These are phyloP conservation scores for Nyssa sinensis DNA, from an alignment of 148 eudicot species.

Conservation along the genomic window DNA sequence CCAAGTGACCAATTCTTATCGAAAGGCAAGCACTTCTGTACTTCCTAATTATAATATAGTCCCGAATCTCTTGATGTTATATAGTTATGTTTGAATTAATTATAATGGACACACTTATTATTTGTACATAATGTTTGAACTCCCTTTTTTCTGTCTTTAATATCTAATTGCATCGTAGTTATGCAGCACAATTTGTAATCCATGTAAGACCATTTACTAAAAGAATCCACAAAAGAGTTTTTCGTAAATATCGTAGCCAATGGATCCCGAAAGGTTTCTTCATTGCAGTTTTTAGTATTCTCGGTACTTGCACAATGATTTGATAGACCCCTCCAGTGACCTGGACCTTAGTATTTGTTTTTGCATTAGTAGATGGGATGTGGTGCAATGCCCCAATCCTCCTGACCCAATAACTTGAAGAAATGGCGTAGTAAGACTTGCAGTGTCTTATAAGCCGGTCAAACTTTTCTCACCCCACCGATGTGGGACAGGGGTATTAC, in stretches of 20 bases:
- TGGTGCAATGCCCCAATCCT: too few species aligned
- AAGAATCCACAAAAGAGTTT: not conserved
- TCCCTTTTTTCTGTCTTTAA: not conserved
- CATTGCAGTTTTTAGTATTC: not conserved
- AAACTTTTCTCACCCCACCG: too few species aligned
- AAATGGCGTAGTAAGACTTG: too few species aligned
- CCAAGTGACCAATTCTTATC: constrained; percentile 78
- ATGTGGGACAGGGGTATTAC: too few species aligned
- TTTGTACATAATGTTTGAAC: not conserved
- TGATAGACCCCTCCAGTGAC: not conserved
- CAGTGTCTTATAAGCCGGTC: too few species aligned
- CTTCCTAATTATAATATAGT: not conserved
- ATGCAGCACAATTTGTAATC: too few species aligned
- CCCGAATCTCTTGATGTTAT: not conserved
- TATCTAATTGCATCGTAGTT: not conserved
- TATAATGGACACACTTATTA: too few species aligned
- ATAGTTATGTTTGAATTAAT: not conserved
- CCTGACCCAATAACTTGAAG: too few species aligned
- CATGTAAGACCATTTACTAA: not conserved
- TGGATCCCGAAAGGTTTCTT: too few species aligned
- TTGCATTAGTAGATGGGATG: too few species aligned
- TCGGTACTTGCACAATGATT: not conserved
- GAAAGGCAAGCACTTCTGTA: constrained; percentile 50
- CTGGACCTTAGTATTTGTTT: not conserved
- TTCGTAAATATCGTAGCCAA: not conserved